Percentiles rank a stretch among this genome's conserved stretches.
Conservation (phyloP, 108 stramenopile genomes). For the Heterococcus sp. region DNA sequence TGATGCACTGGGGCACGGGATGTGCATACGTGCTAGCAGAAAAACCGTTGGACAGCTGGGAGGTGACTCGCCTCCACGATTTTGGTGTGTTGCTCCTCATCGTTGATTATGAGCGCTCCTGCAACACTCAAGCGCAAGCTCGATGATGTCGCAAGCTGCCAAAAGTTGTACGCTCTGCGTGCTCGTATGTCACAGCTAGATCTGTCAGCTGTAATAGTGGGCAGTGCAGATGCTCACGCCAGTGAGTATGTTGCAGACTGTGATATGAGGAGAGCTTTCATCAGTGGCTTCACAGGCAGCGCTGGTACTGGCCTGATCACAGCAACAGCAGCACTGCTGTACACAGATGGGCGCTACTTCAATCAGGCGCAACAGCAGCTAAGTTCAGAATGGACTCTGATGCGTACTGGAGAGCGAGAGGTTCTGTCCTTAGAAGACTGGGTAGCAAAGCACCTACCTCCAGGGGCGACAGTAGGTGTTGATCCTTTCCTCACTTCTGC, state of each 20-base stretch:
- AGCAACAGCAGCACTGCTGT: conserved; percentile 62
- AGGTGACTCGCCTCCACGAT: too few relatives aligned
- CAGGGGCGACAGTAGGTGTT: conserved; percentile 7
- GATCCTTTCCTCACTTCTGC: conserved; percentile 34
- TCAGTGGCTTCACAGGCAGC: conserved; percentile 84
- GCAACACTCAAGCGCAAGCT: too few relatives aligned
- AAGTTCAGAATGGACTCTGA: conserved; percentile 65
- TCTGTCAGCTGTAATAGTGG: conserved; percentile 53
- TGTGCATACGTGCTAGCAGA: too few relatives aligned
- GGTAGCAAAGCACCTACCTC: conserved; percentile 22
- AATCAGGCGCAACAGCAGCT: conserved; percentile 80
- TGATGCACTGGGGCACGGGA: too few relatives aligned
- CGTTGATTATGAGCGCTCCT: too few relatives aligned
- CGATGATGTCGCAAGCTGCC: too few relatives aligned
- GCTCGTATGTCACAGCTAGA: conserved; percentile 6
- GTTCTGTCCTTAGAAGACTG: conserved; percentile 49
- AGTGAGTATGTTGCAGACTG: conserved; percentile 91
- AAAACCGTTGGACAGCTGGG: too few relatives aligned
- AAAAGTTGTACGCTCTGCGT: too few relatives aligned
- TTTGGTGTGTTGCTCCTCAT: too few relatives aligned
- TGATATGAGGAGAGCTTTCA: conserved; percentile 78
- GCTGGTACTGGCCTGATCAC: conserved; percentile 91
- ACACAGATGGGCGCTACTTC: conserved; percentile 94
- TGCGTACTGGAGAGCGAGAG: conserved; percentile 62
- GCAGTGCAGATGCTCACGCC: conserved; percentile 52